Evolutionary conservation across 441 rosid genomes (phyloP), one percentile per base, ranked within the genome.

Genomic region (Jatropha podagrica): DNA sequence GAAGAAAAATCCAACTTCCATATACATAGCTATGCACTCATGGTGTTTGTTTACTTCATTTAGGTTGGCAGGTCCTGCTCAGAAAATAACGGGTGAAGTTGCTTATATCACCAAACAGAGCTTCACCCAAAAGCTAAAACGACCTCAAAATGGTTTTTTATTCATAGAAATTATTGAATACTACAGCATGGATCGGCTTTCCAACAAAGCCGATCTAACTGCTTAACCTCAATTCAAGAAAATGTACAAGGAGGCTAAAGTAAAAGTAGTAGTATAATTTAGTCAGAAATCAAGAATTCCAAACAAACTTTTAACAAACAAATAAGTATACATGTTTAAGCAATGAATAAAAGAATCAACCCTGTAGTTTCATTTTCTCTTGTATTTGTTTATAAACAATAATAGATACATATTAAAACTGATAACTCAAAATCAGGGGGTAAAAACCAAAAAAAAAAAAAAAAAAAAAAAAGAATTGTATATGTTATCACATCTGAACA

Each of bases 301-400:
- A 8, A 15, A 11, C 52, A 54, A 5, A 61, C 12, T 49, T 79
- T 79, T 63, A 69, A 60, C 59, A 69, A 61, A 58, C 74, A 62
- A 61, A 65, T 74, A 18, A 18, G n/a, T 23, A 62, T 49, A 38
- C 51, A 82, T 52, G 72, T 65, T 73, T 71, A 38, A 76, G 49
- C 68, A 85, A 80, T 51, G 69, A 80, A 81, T 77, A 51, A 81
- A 85, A 77, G 79, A 85, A 83, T 81, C 82, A 76, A 69, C 68
- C 77, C 67, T 55, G 41, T 17, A n/a, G 65, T 81, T 56, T 64
- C 58, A 63, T 62, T 72, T 63, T 75, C 41, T 27, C 48, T 11
- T 44, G 7, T 44, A 2, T 69, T 75, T 46, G 72, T 78, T 59
- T 71, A 62, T 78, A 26, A 65, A 7, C 74, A 55, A 13, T 72